Evolutionary conservation across 2,329 filamentous ascomycete genomes (phyloP).

Genomic region (Rhinocladiella mackenziei): DNA sequence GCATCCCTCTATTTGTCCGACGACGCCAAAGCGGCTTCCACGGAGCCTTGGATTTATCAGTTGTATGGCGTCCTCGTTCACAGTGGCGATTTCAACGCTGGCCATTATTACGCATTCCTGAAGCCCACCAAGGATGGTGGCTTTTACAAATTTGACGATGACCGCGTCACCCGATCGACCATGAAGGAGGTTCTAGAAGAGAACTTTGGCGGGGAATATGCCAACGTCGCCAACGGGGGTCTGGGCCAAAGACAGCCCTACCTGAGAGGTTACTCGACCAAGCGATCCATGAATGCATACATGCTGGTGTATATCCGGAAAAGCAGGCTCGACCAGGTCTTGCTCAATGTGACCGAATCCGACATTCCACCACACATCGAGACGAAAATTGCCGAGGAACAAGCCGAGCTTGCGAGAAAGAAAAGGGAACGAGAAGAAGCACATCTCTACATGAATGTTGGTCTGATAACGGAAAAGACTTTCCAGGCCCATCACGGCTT

Average conservation of each 20-base stretch:
- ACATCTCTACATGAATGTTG: slow-evolving; percentile 83
- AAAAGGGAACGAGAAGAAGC: slow-evolving; percentile 90
- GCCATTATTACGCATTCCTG: slow-evolving; percentile 96
- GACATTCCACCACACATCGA: slow-evolving; percentile 81
- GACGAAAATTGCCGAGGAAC: slow-evolving; percentile 75
- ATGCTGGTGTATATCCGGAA: slow-evolving; percentile 98
- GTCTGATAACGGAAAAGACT: slow-evolving; percentile 74
- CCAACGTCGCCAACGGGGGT: slow-evolving; percentile 53
- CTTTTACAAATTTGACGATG: slow-evolving; percentile 97
- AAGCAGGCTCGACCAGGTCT: slow-evolving; percentile 73
- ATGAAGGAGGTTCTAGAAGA: slow-evolving; percentile 89
- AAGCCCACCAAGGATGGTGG: slow-evolving; percentile 89
- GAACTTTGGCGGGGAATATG: slow-evolving; percentile 89
- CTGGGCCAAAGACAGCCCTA: slow-evolving; percentile 60
- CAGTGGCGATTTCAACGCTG: slow-evolving; percentile 92
- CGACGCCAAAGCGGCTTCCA: slow-evolving; percentile 66
- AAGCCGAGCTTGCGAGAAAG: slow-evolving; percentile 67
- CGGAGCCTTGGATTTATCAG: slow-evolving; percentile 86
- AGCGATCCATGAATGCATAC: slow-evolving; percentile 81
- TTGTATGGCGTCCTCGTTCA: slow-evolving; percentile 94
- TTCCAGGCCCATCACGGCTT: slow-evolving; percentile 79
- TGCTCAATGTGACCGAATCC: slow-evolving; percentile 69
- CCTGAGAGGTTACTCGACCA: slow-evolving; percentile 60
- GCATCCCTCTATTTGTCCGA: slow-evolving; percentile 82
- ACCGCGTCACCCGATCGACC: slow-evolving; percentile 92